Percentiles rank a stretch among this genome's conserved stretches.
phyloP scores from a whole-genome alignment of 2,329 filamentous ascomycete species.

The Coniochaeta ligniaria region DNA sequence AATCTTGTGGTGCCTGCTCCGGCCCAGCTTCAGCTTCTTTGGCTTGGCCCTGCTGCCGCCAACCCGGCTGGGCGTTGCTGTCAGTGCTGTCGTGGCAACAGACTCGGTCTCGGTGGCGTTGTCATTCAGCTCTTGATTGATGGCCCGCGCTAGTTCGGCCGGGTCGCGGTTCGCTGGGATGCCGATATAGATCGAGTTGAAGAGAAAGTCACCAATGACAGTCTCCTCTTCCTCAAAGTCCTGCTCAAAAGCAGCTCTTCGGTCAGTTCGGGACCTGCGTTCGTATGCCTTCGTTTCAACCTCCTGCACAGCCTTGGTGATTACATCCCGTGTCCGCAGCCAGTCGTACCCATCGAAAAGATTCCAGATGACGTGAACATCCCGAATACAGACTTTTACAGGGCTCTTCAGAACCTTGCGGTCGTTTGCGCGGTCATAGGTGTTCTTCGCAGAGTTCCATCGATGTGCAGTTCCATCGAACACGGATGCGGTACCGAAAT shows the following conservation, averaged over 20 bases:
- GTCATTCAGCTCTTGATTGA: slow-evolving; percentile 85
- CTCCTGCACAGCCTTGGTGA: slow-evolving; percentile 80
- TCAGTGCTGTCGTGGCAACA: slow-evolving; percentile 67
- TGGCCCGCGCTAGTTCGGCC: slow-evolving; percentile 69
- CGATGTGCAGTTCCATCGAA: slow-evolving; percentile 63
- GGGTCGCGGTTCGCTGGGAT: slow-evolving; percentile 83
- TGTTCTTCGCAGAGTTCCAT: slow-evolving; percentile 74
- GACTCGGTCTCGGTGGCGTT: slow-evolving; percentile 84
- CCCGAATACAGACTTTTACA: slow-evolving; percentile 69
- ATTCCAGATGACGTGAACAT: slow-evolving; percentile 95
- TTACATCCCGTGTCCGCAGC: slow-evolving; percentile 77
- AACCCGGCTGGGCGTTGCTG: slow-evolving; percentile 46
- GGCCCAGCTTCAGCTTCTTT: slow-evolving; percentile 64
- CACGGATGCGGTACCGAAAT: slow-evolving; percentile 59
- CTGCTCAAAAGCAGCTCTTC: slow-evolving; percentile 45
- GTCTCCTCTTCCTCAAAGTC: slow-evolving; percentile 74
- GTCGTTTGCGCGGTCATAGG: slow-evolving; percentile 60
- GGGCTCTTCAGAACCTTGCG: slow-evolving; percentile 59
- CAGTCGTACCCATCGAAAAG: slow-evolving; percentile 97
- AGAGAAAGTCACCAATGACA: slow-evolving; percentile 88
- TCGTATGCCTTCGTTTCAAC: slow-evolving; percentile 80
- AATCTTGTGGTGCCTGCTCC: slow-evolving; percentile 90
- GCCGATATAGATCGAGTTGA: slow-evolving; percentile 98
- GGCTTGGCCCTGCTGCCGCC: slow-evolving; percentile 30
- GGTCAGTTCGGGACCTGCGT: slow-evolving; percentile 52